Conservation (phyloP, 2,329 filamentous ascomycete species). For the Hymenotorrendiella dingleyae region DNA sequence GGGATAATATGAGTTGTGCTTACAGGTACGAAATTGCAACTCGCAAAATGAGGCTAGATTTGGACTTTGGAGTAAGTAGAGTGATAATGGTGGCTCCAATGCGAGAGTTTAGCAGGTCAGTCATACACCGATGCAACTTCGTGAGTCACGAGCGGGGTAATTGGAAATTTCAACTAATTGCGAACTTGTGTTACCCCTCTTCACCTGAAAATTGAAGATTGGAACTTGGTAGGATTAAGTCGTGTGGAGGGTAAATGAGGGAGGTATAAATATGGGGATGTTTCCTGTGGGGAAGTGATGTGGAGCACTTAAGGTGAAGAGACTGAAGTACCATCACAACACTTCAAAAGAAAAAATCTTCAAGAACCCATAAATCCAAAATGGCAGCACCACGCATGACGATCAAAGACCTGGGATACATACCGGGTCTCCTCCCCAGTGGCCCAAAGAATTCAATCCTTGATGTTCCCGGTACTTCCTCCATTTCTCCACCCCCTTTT, state of each 20-base stretch:
- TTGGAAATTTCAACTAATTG: no score
- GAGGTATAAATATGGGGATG: neutral
- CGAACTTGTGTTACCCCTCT: no score
- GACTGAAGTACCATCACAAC: neutral
- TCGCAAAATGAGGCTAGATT: no score
- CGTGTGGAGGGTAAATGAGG: neutral
- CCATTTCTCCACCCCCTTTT: no score
- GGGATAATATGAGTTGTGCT: no score
- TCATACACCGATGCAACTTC: neutral
- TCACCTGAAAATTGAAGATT: no score
- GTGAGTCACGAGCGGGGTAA: constrained; percentile 1
- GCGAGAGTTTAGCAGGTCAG: no score
- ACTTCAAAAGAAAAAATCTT: neutral
- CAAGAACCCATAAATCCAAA: no score
- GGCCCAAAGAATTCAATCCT: constrained; percentile 29
- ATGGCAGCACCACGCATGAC: constrained; percentile 16
- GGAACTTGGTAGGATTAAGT: neutral
- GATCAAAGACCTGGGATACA: constrained; percentile 25
- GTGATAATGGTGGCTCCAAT: no score
- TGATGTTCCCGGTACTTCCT: constrained; percentile 22
- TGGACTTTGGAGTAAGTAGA: no score
- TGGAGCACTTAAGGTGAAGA: neutral
- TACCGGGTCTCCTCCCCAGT: constrained; percentile 21
- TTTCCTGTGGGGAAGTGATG: neutral
- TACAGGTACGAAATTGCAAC: no score